A percentile compares a stretch with the other conserved stretches of the same genome.
These are phyloP conservation scores for Globisporangium spiculum DNA, from an alignment of 352 stramenopile species.

Conservation along the genomic window DNA sequence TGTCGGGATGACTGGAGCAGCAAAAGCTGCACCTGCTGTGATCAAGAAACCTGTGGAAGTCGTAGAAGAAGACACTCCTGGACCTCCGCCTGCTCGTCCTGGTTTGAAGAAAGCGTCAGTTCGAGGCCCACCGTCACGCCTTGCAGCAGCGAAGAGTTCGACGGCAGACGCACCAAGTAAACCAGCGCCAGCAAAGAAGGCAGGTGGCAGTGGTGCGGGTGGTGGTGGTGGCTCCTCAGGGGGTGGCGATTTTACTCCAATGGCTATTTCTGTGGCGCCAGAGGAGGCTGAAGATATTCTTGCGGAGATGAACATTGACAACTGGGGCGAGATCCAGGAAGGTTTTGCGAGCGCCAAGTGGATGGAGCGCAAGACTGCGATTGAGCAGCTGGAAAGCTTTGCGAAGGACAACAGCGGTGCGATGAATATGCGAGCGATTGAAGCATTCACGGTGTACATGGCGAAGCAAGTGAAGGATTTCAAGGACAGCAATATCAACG, in stretches of 20 bases:
- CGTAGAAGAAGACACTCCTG: constrained; percentile 25
- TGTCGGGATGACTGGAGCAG: constrained; percentile 23
- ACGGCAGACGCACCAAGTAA: constrained; percentile 26
- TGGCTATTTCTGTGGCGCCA: constrained; percentile 52
- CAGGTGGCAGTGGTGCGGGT: constrained; percentile 18
- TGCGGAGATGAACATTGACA: constrained; percentile 53
- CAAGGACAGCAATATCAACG: constrained; percentile 89
- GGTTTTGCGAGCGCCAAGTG: constrained; percentile 76
- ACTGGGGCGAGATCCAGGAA: constrained; percentile 47
- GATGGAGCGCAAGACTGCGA: constrained; percentile 77
- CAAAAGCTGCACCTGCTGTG: constrained; percentile 20
- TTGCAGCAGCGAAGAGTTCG: constrained; percentile 44
- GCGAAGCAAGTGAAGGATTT: constrained; percentile 82
- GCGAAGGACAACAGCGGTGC: constrained; percentile 40
- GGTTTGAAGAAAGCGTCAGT: constrained; percentile 34
- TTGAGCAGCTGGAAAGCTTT: constrained; percentile 67
- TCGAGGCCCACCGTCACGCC: constrained; percentile 43
- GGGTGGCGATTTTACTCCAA: constrained; percentile 58
- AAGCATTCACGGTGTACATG: constrained; percentile 74
- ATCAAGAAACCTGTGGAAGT: constrained; percentile 17
- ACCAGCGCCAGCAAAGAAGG: constrained; percentile 28
- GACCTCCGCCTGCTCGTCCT: constrained; percentile 7
- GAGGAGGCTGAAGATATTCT: constrained; percentile 72
- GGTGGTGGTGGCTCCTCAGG: constrained; percentile 17
- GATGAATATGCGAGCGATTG: constrained; percentile 65